Percentiles rank a stretch among this genome's conserved stretches.
Evolutionary conservation across 306 rosid species (phyloP).

Genomic region (Quercus suber): DNA sequence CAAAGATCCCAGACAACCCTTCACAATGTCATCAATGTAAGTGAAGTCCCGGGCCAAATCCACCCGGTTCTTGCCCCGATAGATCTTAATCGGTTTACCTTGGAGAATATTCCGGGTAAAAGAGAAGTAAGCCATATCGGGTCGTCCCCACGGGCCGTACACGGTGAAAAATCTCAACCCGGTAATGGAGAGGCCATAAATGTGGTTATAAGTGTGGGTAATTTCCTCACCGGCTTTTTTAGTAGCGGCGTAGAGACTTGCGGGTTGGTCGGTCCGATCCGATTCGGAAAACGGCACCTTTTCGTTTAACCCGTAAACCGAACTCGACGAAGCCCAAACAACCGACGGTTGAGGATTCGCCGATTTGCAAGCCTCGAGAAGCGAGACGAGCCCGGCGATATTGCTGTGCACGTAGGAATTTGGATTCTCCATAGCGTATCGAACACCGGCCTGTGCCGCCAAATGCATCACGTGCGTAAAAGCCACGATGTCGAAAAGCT

Average conservation of each 20-base stretch:
- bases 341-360: constrained; percentile 77
- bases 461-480: constrained; percentile 88
- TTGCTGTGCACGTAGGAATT: constrained; percentile 84
- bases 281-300: constrained; percentile 67
- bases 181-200: constrained; percentile 76
- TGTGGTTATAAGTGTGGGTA: constrained; percentile 77
- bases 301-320: constrained; percentile 80
- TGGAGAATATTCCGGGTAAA: constrained; percentile 76
- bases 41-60: constrained; percentile 87
- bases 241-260: constrained; percentile 78
- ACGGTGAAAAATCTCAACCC: constrained; percentile 86
- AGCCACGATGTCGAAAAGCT: constrained; percentile 75
- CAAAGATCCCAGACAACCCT: constrained; percentile 75
- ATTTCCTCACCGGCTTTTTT: constrained; percentile 94
- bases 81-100: constrained; percentile 77
- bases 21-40: constrained; percentile 78
- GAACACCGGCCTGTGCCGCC: constrained; percentile 92
- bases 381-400: constrained; percentile 80
- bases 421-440: constrained; percentile 93
- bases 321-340: constrained; percentile 90
- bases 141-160: constrained; percentile 93
- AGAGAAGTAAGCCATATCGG: constrained; percentile 89
- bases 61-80: constrained; percentile 69
- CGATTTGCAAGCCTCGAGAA: constrained; percentile 67
- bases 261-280: constrained; percentile 73